These are phyloP conservation scores for Arxiozyma heterogenica DNA, from an alignment of 1,139 yeast genomes.

Conservation along the genomic window DNA sequence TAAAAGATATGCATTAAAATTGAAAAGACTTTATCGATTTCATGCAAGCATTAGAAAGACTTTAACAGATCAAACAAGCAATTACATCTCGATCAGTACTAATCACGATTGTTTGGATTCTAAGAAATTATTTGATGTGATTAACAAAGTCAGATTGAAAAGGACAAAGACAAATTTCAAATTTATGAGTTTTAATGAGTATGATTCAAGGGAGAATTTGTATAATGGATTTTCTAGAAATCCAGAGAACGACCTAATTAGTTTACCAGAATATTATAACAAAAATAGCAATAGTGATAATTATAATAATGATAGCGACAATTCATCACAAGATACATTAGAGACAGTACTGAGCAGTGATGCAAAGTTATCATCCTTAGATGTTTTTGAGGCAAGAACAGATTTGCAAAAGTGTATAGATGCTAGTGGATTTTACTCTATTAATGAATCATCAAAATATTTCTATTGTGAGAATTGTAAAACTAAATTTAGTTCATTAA, in stretches of 20 bases:
- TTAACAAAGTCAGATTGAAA: slow-evolving; percentile 5
- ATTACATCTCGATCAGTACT: neutral
- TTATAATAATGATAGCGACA: neutral
- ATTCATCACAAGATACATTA: slow-evolving; percentile 2
- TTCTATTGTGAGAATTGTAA: slow-evolving; percentile 8
- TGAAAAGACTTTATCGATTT: slow-evolving; percentile 16
- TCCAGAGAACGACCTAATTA: neutral
- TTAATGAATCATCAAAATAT: neutral
- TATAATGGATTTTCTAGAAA: neutral
- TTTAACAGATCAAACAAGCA: neutral
- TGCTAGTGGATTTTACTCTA: slow-evolving; percentile 1
- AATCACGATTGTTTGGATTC: slow-evolving; percentile 6
- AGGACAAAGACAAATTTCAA: slow-evolving; percentile 6
- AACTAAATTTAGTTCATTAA: neutral
- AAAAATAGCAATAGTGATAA: neutral
- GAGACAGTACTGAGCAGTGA: slow-evolving; percentile 4
- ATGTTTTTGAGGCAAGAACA: slow-evolving; percentile 3
- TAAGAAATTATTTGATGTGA: neutral
- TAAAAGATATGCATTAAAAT: slow-evolving; percentile 26
- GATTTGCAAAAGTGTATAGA: neutral
- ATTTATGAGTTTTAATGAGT: slow-evolving; percentile 9
- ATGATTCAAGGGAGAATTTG: neutral
- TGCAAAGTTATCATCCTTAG: slow-evolving; percentile 3
- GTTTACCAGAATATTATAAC: neutral
- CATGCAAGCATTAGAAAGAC: neutral